Evolutionary conservation across 306 rosid genomes (phyloP), one percentile per base, ranked within the genome.

Genomic region (Trifolium repens): DNA sequence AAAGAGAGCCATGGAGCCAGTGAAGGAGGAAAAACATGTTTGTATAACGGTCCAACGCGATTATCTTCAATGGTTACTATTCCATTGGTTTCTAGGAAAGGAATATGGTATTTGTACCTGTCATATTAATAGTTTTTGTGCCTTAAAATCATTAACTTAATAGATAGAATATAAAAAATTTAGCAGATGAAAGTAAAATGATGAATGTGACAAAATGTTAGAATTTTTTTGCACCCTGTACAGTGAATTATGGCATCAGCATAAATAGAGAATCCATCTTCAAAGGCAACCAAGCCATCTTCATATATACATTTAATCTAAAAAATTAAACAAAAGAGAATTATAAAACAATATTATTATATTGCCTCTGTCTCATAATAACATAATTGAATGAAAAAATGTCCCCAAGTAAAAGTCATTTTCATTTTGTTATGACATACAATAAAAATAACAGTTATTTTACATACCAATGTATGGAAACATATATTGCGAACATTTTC

Each of bases 41-140:
- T 83, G 84, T 83, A 83, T 19, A 83, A 60, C 46, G 86, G 86
- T 14, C 83, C 86, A 17, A 83, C 81, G 30, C 86, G 84, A 47
- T 75, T 83, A 65, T 79, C 81, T 1, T 83, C 83, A 74, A 75
- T 19, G 11, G 75, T 79, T 30, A 83, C 75, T 70, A 40, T 42
- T 64, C 81, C 83, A 71, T 79, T 71, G 17, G 81, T 71, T 64
- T 79, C 80, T 70, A 83, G 79, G 66, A 83, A 83, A 34, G 86
- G 86, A 57, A 24, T 4, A 40, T 79, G 67, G 47, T 79, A 70
- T 70, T 71, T 79, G 72, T 83, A 83, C 34, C 86, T 83, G 86
- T 65, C 39, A 69, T 27, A 44, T 67, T 66, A 66, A 5, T 62
- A 7, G 4, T 13, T 66, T 66, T 40, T 66, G 42, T 69, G 26